phyloP scores from a whole-genome alignment of 331 rosid species.

The Quercus phellos region DNA sequence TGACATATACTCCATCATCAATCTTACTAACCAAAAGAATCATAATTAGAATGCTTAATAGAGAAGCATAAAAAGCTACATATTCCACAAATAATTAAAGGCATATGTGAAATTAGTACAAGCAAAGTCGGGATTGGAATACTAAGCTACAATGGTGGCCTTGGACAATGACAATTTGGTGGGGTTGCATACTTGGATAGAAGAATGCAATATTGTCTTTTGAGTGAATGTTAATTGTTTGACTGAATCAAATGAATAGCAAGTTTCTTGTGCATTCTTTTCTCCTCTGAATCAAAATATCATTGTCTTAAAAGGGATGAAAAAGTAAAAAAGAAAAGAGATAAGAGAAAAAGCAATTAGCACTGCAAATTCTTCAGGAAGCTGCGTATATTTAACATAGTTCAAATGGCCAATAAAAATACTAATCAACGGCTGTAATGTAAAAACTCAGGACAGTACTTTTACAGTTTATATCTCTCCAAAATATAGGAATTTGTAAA shows the following conservation, averaged over 20 bases:
- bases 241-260: constrained; percentile 6
- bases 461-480: no score
- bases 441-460: no score
- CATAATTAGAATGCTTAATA: constrained; percentile 45
- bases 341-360: not conserved
- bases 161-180: constrained; percentile 44
- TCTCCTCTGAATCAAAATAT: not conserved
- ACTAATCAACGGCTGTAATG: no score
- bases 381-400: not conserved
- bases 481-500: not conserved
- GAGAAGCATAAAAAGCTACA: constrained; percentile 50
- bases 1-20: constrained; percentile 29
- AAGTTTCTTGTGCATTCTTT: constrained; percentile 7
- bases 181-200: constrained; percentile 8
- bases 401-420: not conserved
- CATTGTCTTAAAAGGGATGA: not conserved
- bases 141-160: constrained; percentile 28
- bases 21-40: constrained; percentile 40
- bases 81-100: constrained; percentile 48
- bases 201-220: constrained; percentile 10
- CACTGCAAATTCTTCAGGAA: not conserved
- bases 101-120: constrained; percentile 31
- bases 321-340: not conserved
- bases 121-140: constrained; percentile 30
- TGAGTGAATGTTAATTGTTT: not conserved